Base-by-base conservation (phyloP, 441 rosid species). In the Erodium texanum region DNA sequence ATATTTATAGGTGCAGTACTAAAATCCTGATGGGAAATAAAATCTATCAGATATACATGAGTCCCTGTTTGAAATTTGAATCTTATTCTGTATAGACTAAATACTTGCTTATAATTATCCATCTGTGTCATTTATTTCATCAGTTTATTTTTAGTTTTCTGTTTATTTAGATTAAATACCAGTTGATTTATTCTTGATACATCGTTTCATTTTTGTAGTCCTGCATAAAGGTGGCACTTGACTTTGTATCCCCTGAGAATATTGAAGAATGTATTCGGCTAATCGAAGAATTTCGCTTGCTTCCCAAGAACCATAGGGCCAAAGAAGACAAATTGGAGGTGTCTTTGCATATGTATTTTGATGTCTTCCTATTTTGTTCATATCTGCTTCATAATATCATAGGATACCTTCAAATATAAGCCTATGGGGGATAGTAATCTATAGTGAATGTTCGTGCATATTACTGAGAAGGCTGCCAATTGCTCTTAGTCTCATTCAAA, bases 291-390 rank as follows among this genome's bases (percentile, higher is more conserved):
- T 91, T 91, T 75, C 84, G 99, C 56, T 85, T 75, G 59, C 93
- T 93, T 76, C 99, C 99, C 0, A 81, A 72, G 73, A 81, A 86
- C 76, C 99, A 93, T 19, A 86, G 68, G 67, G 89, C 87, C 67
- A 80, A 89, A 71, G 99, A 91, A 83, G 99, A 91, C 80, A 93
- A 93, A 82, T 93, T 91, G 4, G 97, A 93, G 90, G 99, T 86
- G 9, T 52, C 7, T 50, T n/a, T 50, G 58, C 58, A 12, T 58
- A 20, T 56, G 7, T n/a, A 54, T 19, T 48, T 48, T 12, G 12
- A 32, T 56, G 62, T 56, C 62, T 56, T 8, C 23, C 23, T 56
- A 10, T 8, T 56, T 16, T 56, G 20, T 56, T 56, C 24, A 22
- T n/a, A 48, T 48, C 2, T 3, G 18, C 7, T 22, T 11, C 27